Evolutionary conservation across 2,329 filamentous ascomycete genomes (phyloP), one percentile per base, ranked within the genome.

Genomic region (Ramichloridium luteum): DNA sequence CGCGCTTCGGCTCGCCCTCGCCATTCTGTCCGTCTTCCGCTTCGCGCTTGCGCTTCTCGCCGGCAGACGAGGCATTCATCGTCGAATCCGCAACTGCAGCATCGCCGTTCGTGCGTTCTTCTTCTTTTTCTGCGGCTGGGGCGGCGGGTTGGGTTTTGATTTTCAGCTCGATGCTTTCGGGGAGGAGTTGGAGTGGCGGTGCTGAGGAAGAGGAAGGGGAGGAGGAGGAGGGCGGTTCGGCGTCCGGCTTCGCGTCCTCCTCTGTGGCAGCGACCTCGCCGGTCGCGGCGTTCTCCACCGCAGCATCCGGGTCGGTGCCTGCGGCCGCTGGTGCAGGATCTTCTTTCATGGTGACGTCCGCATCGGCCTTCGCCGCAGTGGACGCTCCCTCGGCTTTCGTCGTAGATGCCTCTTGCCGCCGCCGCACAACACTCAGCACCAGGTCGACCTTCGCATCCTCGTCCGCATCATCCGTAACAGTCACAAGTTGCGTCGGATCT

Each of bases 381-480:
- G 26, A 8, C 6, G 6, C 8, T 27, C 26, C 8, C 8, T 6
- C 11, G 6, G 11, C 9, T 13, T 13, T 27, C 9, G 8, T 8
- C 8, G 11, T 13, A 14, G 13, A 6, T 9, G 13, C 13, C 13
- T 23, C 20, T 23, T n/a, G n/a, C n/a, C n/a, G n/a, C n/a, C n/a
- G n/a, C n/a, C n/a, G 20, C 20, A 23, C 20, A 13, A 41, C 37
- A 32, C 44, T 48, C 9, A 94, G 63, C 31, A 88, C 69, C 2
- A 96, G 67, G 41, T 94, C 88, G 34, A 93, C 78, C 38, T 80
- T 77, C 0, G 80, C 69, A n/a, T n/a, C n/a, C 25, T 83, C 78
- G 32, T 86, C 80, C 28, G 84, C 80, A 35, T 92, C 71, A 41
- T 81, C 90, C n/a, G 80, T 76, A 31, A 96, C 63, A 0, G 82